Percentiles rank a stretch among this genome's conserved stretches.
These are phyloP conservation scores for Warburgia ugandensis DNA, from an alignment of 164 flowering plant species.

Conservation along the genomic window DNA sequence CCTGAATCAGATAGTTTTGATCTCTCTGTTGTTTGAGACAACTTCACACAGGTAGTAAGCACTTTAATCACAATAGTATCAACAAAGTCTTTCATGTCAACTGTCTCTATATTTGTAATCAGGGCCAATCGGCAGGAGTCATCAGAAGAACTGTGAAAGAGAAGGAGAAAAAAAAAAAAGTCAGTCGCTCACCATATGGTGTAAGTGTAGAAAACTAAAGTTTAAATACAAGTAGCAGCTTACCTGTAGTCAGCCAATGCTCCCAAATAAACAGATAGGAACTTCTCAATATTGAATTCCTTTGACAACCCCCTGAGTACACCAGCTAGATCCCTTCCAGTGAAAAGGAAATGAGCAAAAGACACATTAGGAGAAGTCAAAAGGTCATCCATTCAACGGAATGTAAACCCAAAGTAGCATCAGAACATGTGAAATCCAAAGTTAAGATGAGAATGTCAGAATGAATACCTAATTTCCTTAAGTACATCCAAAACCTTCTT, in stretches of 20 bases:
- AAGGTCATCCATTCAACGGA: neutral
- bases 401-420: neutral
- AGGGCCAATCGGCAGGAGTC: slow-evolving; percentile 31
- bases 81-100: slow-evolving; percentile 42
- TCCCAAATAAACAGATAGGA: slow-evolving; percentile 56
- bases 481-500: slow-evolving; percentile 54
- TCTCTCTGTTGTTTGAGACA: slow-evolving; percentile 24
- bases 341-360: slow-evolving; percentile 2
- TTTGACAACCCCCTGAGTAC: slow-evolving; percentile 41
- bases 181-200: neutral
- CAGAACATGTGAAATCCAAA: neutral
- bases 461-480: slow-evolving; percentile 46
- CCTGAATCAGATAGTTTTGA: slow-evolving; percentile 44
- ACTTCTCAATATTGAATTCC: slow-evolving; percentile 71
- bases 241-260: slow-evolving; percentile 64
- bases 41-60: slow-evolving; percentile 36
- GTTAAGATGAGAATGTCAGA: neutral
- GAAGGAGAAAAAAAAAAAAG: slow-evolving; percentile 1
- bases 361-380: neutral
- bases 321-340: slow-evolving; percentile 54
- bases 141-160: slow-evolving; percentile 49
- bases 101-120: slow-evolving; percentile 44
- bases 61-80: slow-evolving; percentile 41
- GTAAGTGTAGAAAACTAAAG: neutral
- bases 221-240: neutral